Percentiles rank a stretch among this genome's conserved stretches.
Conservation (phyloP, 2,329 filamentous ascomycete species). For the Metarhizium brunneum region DNA sequence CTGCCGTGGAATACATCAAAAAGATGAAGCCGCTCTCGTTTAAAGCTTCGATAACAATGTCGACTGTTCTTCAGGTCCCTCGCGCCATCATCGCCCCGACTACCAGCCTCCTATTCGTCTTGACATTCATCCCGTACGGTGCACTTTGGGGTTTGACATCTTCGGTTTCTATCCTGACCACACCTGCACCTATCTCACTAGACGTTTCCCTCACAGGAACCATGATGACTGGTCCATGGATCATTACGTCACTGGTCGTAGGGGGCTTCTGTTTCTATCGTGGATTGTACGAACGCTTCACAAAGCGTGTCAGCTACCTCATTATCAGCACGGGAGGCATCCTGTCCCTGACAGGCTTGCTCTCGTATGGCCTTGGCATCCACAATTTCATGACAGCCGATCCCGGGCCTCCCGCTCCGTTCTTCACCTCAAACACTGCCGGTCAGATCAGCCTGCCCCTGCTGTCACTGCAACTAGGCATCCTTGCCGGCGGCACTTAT, state of each 20-base stretch:
- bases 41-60: conserved; percentile 17
- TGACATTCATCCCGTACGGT: conserved; percentile 35
- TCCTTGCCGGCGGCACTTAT: conserved; percentile 34
- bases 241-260: conserved; percentile 27
- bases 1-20: conserved; percentile 25
- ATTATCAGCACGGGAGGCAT: conserved; percentile 27
- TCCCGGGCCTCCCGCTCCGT: conserved; percentile 10
- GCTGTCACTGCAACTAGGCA: conserved; percentile 35
- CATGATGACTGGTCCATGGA: conserved; percentile 34
- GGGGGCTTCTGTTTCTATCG: conserved; percentile 23
- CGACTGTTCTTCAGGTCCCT: conserved; percentile 32
- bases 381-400: conserved; percentile 21
- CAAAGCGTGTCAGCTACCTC: conserved; percentile 20
- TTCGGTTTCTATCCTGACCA: conserved; percentile 38
- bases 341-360: conserved; percentile 30
- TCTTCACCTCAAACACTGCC: conserved; percentile 19
- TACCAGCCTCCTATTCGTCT: conserved; percentile 33
- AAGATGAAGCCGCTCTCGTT: conserved; percentile 31
- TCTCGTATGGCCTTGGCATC: conserved; percentile 33
- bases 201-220: conserved; percentile 30
- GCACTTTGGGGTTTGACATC: conserved; percentile 37
- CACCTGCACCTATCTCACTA: conserved; percentile 33
- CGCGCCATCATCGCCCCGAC: conserved; percentile 41
- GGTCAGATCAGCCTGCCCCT: conserved; percentile 26
- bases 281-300: conserved; percentile 22